phyloP scores from a whole-genome alignment of 306 rosid genomes.

The Rubus parviflorus region DNA sequence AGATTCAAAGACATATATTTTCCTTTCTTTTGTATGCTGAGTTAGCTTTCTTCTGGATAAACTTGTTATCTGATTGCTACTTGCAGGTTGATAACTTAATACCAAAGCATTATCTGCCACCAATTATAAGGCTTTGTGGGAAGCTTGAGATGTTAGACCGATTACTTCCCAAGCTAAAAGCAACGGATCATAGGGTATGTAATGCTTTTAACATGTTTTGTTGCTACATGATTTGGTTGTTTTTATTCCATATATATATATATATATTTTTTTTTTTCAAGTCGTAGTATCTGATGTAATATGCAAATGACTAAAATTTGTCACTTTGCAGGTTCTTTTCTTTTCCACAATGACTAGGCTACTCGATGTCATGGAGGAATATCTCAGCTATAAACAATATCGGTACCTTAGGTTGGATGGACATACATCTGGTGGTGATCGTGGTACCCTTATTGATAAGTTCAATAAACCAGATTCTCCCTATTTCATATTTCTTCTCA shows the following conservation, averaged over 20 bases:
- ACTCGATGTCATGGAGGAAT: slow-evolving; percentile 99
- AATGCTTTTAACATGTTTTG: slow-evolving; percentile 14
- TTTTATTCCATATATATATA: neutral
- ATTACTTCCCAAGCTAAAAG: slow-evolving; percentile 88
- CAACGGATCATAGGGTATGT: slow-evolving; percentile 96
- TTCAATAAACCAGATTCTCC: slow-evolving; percentile 82
- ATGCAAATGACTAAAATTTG: slow-evolving; percentile 8
- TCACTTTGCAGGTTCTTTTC: slow-evolving; percentile 81
- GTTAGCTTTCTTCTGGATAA: slow-evolving; percentile 12
- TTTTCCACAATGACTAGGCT: slow-evolving; percentile 99
- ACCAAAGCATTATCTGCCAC: slow-evolving; percentile 94
- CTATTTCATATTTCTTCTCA: slow-evolving; percentile 84
- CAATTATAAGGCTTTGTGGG: slow-evolving; percentile 89
- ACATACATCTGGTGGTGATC: slow-evolving; percentile 94
- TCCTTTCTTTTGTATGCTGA: neutral
- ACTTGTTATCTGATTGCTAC: slow-evolving; percentile 21
- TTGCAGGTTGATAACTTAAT: slow-evolving; percentile 78
- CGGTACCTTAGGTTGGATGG: slow-evolving; percentile 95
- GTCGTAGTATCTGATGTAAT: slow-evolving; percentile 12
- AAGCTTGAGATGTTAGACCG: slow-evolving; percentile 99
- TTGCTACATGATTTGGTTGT: neutral
- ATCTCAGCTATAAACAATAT: slow-evolving; percentile 77
- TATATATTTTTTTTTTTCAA: neutral
- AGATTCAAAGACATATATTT: neutral
- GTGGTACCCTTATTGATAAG: slow-evolving; percentile 87